Percentiles rank a stretch among this genome's conserved stretches.
Conservation (phyloP, 2,329 filamentous ascomycete genomes). For the Fusarium domesticum region DNA sequence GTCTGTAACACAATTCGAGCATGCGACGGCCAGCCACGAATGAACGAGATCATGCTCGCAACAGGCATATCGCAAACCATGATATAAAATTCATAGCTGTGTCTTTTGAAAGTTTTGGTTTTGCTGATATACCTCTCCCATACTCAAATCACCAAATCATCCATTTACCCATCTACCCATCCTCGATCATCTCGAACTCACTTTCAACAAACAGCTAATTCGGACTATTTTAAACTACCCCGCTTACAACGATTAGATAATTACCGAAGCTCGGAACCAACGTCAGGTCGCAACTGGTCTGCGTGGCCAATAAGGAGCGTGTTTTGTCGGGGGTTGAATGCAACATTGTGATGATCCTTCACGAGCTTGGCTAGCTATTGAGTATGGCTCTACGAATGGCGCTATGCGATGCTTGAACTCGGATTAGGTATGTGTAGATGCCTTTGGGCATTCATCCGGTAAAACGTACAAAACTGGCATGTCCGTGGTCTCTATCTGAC, state of each 20-base stretch:
- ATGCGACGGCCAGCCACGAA: too few relatives aligned
- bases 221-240: neutral
- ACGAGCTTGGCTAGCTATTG: neutral
- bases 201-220: too few relatives aligned
- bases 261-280: neutral
- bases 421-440: too few relatives aligned
- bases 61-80: too few relatives aligned
- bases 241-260: neutral
- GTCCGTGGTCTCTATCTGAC: neutral
- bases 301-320: conserved; percentile 15
- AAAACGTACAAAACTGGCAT: neutral
- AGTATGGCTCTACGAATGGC: neutral
- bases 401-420: neutral
- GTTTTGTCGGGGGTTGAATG: conserved; percentile 9
- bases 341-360: conserved; percentile 4
- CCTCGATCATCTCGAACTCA: too few relatives aligned
- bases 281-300: conserved; percentile 5
- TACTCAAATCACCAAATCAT: too few relatives aligned
- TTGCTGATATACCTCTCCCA: too few relatives aligned
- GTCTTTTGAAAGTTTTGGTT: too few relatives aligned
- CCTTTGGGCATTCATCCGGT: neutral
- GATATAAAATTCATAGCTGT: too few relatives aligned
- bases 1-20: too few relatives aligned
- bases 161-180: too few relatives aligned
- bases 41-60: too few relatives aligned